Conservation (phyloP, 805 yeast genomes). For the Ogataea trehalophila region DNA sequence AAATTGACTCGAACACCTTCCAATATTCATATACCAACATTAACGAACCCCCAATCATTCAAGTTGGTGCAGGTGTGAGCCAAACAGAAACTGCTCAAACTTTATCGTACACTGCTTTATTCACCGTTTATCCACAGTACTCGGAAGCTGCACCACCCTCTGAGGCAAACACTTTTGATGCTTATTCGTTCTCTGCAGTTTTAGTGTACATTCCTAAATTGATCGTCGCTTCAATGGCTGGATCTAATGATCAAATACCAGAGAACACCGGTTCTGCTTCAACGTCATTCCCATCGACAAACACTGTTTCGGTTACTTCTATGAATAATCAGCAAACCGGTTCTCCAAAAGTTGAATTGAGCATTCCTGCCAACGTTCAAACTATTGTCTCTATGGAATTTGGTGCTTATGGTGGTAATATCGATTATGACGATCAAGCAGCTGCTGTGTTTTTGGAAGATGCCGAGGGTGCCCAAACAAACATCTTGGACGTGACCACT, state of each 20-base stretch:
- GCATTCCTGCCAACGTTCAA: constrained; percentile 1
- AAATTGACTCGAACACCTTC: neutral
- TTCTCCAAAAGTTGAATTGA: neutral
- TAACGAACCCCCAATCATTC: neutral
- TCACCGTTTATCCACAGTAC: constrained; percentile 1
- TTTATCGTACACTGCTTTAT: neutral
- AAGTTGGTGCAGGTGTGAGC: neutral
- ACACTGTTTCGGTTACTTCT: neutral
- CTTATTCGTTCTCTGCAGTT: constrained; percentile 1
- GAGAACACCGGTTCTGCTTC: neutral
- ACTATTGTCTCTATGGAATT: neutral
- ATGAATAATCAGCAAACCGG: neutral
- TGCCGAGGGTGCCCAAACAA: neutral
- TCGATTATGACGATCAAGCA: neutral
- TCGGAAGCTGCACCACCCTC: neutral
- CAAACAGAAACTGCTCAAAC: neutral
- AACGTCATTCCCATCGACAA: neutral
- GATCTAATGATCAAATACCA: neutral
- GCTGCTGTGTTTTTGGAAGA: neutral
- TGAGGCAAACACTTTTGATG: neutral
- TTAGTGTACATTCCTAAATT: constrained; percentile 1
- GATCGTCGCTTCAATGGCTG: neutral
- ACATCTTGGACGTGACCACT: neutral
- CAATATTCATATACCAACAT: neutral
- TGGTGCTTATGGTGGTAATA: neutral